These are phyloP conservation scores for Naumovozyma dairenensis DNA, from an alignment of 805 yeast genomes.

Conservation along the genomic window DNA sequence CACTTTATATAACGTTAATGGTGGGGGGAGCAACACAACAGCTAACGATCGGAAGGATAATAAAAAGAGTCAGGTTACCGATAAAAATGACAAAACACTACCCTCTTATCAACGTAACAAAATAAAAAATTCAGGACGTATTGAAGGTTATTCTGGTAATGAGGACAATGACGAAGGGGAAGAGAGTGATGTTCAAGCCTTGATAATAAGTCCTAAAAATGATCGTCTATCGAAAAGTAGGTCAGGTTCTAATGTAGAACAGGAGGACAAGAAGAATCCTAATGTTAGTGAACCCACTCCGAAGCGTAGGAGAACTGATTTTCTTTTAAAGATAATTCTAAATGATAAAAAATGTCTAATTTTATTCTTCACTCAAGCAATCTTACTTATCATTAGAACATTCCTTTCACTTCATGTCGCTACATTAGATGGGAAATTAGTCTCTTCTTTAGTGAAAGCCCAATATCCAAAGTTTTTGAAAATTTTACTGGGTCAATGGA, in stretches of 20 bases:
- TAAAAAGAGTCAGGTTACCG: no score
- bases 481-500: constrained; percentile 59
- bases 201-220: background rate
- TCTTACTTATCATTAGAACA: constrained; percentile 57
- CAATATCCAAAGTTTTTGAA: constrained; percentile 53
- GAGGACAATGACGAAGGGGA: constrained; percentile 4
- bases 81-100: no score
- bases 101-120: no score
- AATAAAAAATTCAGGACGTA: no score
- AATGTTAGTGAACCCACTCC: background rate
- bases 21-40: constrained; percentile 8
- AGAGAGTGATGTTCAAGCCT: no score
- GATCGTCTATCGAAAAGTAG: background rate
- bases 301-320: constrained; percentile 9
- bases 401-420: constrained; percentile 74
- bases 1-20: constrained; percentile 13
- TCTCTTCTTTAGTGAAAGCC: constrained; percentile 69
- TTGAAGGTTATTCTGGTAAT: constrained; percentile 4
- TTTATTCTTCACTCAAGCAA: constrained; percentile 41
- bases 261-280: constrained; percentile 1
- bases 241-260: constrained; percentile 3
- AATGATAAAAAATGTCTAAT: constrained; percentile 23
- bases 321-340: constrained; percentile 19
- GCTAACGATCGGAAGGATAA: no score
- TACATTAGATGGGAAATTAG: constrained; percentile 73